Base-by-base conservation (phyloP, 148 eudicot species). In the Salicornia ramosissima region DNA sequence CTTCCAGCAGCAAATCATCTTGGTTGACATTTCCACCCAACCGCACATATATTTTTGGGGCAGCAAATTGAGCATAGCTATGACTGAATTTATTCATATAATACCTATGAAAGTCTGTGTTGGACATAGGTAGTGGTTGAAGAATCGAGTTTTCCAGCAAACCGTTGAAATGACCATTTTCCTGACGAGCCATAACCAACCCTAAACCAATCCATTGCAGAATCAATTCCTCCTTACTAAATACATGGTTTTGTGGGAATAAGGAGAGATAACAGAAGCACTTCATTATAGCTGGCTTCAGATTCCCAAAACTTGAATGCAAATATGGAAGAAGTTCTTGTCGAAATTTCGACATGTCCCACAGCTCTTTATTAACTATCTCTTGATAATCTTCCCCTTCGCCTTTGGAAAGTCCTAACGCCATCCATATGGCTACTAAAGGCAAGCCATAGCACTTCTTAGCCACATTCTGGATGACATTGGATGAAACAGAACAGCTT, bases 361-460 rank as follows among this genome's bases (percentile, higher is more conserved):
- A 65, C 34, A 65, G 4, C 33, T 65, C 53, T 45, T 64, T 11
- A 5, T 26, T 10, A 25, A 36, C 8, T 25, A 36, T 9, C 30
- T 14, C 18, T 22, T 12, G 67, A 63, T 63, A 7, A 10, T 21
- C 12, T 16, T 19, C 24, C n/a, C n/a, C n/a, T n/a, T n/a, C n/a
- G n/a, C n/a, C n/a, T n/a, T n/a, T n/a, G 33, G 10, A 4, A 2
- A 14, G 42, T 18, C 21, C 6, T 24, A 22, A 33, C 3, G 12
- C 65, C 12, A 61, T 4, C 8, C 30, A 47, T 5, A 18, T 61
- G 58, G 74, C 74, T 13, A 71, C 29, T 13, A 47, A 12, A 2
- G 74, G 74, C 56, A 59, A 45, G 57, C 74, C 74, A 36, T 25
- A n/a, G 2, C 42, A 71, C 21, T 30, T 71, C 31, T n/a, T 60